Percentiles rank a stretch among this genome's conserved stretches.
Evolutionary conservation across 768 basidiomycete genomes (phyloP).

Genomic region (Butyriboletus loyo): DNA sequence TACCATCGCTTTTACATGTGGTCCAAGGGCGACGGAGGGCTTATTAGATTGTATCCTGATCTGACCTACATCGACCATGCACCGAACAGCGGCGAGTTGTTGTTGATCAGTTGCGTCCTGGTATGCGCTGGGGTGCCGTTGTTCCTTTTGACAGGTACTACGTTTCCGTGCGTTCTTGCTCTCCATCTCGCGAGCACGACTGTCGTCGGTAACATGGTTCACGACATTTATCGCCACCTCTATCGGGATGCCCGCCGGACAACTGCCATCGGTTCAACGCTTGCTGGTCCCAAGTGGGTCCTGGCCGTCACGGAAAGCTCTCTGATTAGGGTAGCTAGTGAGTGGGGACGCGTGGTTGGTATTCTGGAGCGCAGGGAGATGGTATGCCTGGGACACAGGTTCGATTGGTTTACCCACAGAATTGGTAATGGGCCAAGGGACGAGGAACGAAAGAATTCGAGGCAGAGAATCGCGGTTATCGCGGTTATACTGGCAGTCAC

Average conservation of each 20-base stretch:
- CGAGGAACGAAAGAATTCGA: constrained; percentile 44
- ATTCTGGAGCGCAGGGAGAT: constrained; percentile 44
- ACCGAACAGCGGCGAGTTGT: constrained; percentile 49
- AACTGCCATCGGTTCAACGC: constrained; percentile 31
- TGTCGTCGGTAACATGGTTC: constrained; percentile 40
- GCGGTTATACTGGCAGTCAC: constrained; percentile 5
- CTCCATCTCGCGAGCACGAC: constrained; percentile 28
- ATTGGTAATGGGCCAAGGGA: constrained; percentile 37
- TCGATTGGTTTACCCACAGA: constrained; percentile 55
- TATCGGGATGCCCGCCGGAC: constrained; percentile 39
- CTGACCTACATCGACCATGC: constrained; percentile 42
- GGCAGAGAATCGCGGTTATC: constrained; percentile 31
- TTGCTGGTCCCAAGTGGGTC: constrained; percentile 37
- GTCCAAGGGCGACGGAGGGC: constrained; percentile 54
- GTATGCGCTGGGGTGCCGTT: constrained; percentile 10
- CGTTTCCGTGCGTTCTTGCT: constrained; percentile 13
- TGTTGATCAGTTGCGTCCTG: constrained; percentile 29
- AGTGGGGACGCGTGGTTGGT: constrained; percentile 46
- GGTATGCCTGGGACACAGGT: constrained; percentile 37
- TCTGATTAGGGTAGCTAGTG: constrained; percentile 49
- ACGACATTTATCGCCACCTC: constrained; percentile 50
- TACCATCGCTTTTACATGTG: constrained; percentile 59
- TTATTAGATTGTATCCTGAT: constrained; percentile 48
- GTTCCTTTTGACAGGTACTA: constrained; percentile 12
- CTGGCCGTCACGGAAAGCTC: constrained; percentile 48